Evolutionary conservation across 2,329 filamentous ascomycete species (phyloP).

Genomic region (Xylaria arbuscula): DNA sequence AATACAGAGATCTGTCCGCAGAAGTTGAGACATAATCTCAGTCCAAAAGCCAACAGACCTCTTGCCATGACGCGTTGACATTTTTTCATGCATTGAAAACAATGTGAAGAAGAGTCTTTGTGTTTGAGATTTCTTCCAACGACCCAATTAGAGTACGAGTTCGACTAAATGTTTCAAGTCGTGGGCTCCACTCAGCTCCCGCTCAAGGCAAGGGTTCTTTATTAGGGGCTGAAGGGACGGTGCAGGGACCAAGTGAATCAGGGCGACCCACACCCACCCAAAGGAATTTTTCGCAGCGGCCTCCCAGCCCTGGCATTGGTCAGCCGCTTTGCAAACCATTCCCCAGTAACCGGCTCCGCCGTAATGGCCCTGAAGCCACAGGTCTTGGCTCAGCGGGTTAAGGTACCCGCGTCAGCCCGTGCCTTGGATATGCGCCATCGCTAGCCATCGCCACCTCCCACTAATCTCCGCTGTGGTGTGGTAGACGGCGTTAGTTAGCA

Average conservation of each 20-base stretch:
- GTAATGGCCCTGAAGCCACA: neutral
- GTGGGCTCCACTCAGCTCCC: slow-evolving; percentile 21
- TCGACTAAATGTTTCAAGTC: slow-evolving; percentile 29
- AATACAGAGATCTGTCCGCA: neutral
- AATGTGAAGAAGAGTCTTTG: slow-evolving; percentile 8
- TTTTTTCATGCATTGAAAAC: neutral
- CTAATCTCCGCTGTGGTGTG: neutral
- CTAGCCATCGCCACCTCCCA: neutral
- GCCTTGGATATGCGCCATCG: neutral
- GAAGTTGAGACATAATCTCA: neutral
- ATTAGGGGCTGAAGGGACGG: slow-evolving; percentile 19
- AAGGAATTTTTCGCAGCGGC: slow-evolving; percentile 16
- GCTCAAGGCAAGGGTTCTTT: slow-evolving; percentile 4
- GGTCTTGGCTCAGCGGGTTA: neutral
- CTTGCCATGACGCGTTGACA: neutral
- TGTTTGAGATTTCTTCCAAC: slow-evolving; percentile 27
- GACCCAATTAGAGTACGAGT: slow-evolving; percentile 23
- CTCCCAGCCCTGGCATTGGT: slow-evolving; percentile 6
- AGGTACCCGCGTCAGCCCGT: slow-evolving; percentile 14
- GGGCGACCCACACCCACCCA: neutral
- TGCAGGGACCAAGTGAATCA: neutral
- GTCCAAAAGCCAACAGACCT: neutral
- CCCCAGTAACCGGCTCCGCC: slow-evolving; percentile 9
- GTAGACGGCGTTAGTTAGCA: too few relatives aligned
- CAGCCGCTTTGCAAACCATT: neutral